Percentiles rank a stretch among this genome's conserved stretches.
phyloP scores from a whole-genome alignment of 2,329 filamentous ascomycete genomes.

The Fusarium praegraminearum region DNA sequence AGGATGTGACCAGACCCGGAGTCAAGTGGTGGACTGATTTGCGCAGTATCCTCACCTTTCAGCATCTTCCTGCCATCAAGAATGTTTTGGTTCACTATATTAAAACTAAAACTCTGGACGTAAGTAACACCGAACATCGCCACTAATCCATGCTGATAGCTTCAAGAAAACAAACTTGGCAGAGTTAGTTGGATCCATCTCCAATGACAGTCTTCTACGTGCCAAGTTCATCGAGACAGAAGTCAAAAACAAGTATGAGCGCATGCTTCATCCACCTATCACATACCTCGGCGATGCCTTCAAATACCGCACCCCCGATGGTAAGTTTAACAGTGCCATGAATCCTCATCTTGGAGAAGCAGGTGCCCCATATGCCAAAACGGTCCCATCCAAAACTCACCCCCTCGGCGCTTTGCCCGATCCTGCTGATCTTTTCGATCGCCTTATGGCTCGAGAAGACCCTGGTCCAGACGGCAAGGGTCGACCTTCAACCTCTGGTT shows the following conservation, averaged over 20 bases:
- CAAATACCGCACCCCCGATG: conserved; percentile 47
- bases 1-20: neutral
- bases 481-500: conserved; percentile 46
- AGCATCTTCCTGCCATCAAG: conserved; percentile 1
- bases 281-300: conserved; percentile 45
- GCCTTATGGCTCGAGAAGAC: conserved; percentile 46
- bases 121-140: neutral
- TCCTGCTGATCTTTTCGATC: conserved; percentile 50
- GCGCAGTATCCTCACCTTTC: neutral
- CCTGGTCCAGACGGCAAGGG: conserved; percentile 23
- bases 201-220: conserved; percentile 5
- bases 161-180: conserved; percentile 6
- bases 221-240: conserved; percentile 10
- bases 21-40: conserved; percentile 3
- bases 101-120: neutral
- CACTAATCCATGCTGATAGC: neutral
- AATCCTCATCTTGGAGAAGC: conserved; percentile 50
- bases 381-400: conserved; percentile 43
- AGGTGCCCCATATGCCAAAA: conserved; percentile 49
- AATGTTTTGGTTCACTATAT: conserved; percentile 7
- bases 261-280: conserved; percentile 17
- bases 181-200: neutral
- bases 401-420: conserved; percentile 48
- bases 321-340: conserved; percentile 47
- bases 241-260: conserved; percentile 10